Evolutionary conservation across 495 filamentous ascomycete species (phyloP).

Genomic region (Halenospora varia): DNA sequence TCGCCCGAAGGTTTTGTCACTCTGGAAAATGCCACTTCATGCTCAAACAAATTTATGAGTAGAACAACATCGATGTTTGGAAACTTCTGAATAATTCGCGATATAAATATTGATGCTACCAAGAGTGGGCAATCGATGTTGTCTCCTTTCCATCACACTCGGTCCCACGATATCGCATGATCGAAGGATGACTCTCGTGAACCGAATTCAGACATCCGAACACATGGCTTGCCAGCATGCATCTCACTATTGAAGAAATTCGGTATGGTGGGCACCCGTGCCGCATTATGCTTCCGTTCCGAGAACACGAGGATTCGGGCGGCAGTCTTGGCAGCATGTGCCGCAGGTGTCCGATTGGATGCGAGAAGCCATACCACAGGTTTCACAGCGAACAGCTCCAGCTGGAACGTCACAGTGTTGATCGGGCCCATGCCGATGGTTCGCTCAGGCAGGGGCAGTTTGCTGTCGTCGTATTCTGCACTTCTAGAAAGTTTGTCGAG

Average conservation of each 20-base stretch:
- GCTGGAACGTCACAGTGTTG: background rate
- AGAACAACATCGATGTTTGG: too few species aligned
- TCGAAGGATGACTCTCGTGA: background rate
- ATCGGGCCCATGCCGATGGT: background rate
- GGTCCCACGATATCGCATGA: background rate
- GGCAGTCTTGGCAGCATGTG: background rate
- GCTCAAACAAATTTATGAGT: background rate
- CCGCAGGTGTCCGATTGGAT: background rate
- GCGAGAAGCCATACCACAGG: background rate
- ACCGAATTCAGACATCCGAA: background rate
- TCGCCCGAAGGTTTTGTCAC: background rate
- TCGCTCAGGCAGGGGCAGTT: background rate
- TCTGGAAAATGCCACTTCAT: background rate
- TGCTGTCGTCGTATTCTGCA: background rate
- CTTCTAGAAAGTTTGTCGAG: background rate
- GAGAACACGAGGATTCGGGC: background rate
- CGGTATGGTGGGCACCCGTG: background rate
- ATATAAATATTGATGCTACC: too few species aligned
- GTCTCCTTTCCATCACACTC: background rate
- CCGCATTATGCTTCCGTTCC: constrained; percentile 6
- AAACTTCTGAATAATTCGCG: too few species aligned
- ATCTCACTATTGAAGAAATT: background rate
- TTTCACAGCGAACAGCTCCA: background rate
- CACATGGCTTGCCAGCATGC: background rate
- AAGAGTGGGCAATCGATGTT: background rate